Evolutionary conservation across 306 rosid species (phyloP).

Genomic region (Sechiopsis laciniata): DNA sequence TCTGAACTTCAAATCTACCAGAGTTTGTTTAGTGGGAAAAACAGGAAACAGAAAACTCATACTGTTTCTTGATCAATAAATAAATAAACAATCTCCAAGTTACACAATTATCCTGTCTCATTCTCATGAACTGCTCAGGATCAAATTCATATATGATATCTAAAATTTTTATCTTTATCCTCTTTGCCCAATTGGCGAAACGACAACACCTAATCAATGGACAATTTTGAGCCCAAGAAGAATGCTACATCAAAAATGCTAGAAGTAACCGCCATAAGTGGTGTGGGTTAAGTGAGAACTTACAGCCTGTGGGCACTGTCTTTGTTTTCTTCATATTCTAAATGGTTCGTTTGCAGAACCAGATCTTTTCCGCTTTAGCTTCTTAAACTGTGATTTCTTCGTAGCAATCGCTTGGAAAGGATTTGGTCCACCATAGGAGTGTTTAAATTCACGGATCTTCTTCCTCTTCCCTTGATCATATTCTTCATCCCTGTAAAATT

Average conservation of each 20-base stretch:
- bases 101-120: slow-evolving; percentile 2
- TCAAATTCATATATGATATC: slow-evolving; percentile 5
- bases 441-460: slow-evolving; percentile 52
- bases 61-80: not conserved
- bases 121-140: not conserved
- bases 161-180: not conserved
- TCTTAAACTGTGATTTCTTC: slow-evolving; percentile 41
- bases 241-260: slow-evolving; percentile 21
- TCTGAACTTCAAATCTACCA: not conserved
- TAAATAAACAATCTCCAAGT: not conserved
- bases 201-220: slow-evolving; percentile 2
- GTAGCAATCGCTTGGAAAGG: slow-evolving; percentile 65
- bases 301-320: slow-evolving; percentile 12
- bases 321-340: slow-evolving; percentile 47
- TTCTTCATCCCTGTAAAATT: slow-evolving; percentile 75
- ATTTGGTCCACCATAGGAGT: slow-evolving; percentile 52
- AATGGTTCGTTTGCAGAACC: slow-evolving; percentile 58
- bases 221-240: not conserved
- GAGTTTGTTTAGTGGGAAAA: slow-evolving; percentile 8
- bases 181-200: not conserved
- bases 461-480: slow-evolving; percentile 77
- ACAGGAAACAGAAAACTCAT: not conserved
- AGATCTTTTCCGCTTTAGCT: slow-evolving; percentile 40
- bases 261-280: not conserved
- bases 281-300: not conserved